A percentile compares a stretch with the other conserved stretches of the same genome.
These are phyloP conservation scores for Chenopodium album DNA, from an alignment of 148 eudicot species.

Conservation along the genomic window DNA sequence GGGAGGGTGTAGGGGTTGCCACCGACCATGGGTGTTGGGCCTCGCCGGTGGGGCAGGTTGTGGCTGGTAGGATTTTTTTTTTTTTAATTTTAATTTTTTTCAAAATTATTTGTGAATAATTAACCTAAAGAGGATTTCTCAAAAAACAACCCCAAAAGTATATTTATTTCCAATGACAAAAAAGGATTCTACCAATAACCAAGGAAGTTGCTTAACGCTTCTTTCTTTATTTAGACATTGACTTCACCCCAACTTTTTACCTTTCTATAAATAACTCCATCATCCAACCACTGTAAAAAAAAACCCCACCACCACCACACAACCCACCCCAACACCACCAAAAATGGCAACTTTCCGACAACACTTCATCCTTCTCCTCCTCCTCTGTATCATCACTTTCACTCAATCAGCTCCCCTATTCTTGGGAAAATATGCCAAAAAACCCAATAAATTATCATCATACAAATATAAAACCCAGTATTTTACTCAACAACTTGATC, in stretches of 20 bases:
- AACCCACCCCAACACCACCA: not conserved
- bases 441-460: conserved; percentile 20
- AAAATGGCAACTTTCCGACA: conserved; percentile 11
- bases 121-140: no score
- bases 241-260: not conserved
- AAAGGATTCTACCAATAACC: not conserved
- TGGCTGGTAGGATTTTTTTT: no score
- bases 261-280: no score
- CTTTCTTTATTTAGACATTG: not conserved
- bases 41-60: no score
- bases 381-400: not conserved
- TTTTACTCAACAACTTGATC: conserved; percentile 65
- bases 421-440: conserved; percentile 36
- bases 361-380: not conserved
- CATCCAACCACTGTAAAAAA: not conserved
- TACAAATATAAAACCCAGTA: conserved; percentile 60
- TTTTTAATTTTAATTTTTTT: no score
- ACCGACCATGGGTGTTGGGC: no score
- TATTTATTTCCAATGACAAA: no score
- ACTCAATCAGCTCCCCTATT: conserved; percentile 42
- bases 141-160: no score
- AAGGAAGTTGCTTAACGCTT: conserved; percentile 2
- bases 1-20: no score
- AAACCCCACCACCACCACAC: not conserved
- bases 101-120: no score